A percentile compares a stretch with the other conserved stretches of the same genome.
These are phyloP conservation scores for Trichoderma arundinaceum DNA, from an alignment of 2,329 filamentous ascomycete genomes.

Conservation along the genomic window DNA sequence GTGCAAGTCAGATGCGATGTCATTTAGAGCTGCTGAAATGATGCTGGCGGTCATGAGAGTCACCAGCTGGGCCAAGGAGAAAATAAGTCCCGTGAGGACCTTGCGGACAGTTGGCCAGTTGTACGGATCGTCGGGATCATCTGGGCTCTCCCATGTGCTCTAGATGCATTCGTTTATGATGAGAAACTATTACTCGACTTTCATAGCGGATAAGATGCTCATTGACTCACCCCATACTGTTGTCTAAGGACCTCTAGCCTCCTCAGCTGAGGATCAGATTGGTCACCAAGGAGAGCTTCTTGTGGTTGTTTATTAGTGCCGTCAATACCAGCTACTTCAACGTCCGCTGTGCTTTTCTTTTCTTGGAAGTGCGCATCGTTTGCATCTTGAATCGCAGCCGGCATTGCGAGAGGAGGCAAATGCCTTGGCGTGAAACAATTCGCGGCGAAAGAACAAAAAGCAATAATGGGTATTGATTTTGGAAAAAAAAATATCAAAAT, in stretches of 20 bases:
- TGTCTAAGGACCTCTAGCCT: background rate
- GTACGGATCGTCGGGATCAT: background rate
- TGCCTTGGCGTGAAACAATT: background rate
- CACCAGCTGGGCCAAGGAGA: conserved; percentile 44
- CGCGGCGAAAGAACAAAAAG: background rate
- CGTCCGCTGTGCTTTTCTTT: background rate
- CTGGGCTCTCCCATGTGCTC: background rate
- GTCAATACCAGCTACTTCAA: background rate
- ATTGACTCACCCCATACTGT: background rate
- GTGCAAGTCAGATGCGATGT: conserved; percentile 42
- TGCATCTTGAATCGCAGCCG: background rate
- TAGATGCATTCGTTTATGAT: background rate
- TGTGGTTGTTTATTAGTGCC: background rate
- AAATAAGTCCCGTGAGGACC: conserved; percentile 40
- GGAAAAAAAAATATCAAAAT: background rate
- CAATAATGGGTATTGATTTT: background rate
- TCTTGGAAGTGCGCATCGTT: background rate
- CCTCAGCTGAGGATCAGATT: background rate
- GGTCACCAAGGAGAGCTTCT: background rate
- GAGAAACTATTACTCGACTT: too few species aligned
- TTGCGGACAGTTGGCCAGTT: conserved; percentile 53
- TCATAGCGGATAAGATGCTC: too few species aligned
- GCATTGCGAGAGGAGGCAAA: background rate
- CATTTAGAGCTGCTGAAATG: conserved; percentile 44
- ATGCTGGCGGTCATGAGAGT: conserved; percentile 47